These are phyloP conservation scores for Barnettozyma wickerhamii DNA, from an alignment of 805 yeast species.

Conservation along the genomic window DNA sequence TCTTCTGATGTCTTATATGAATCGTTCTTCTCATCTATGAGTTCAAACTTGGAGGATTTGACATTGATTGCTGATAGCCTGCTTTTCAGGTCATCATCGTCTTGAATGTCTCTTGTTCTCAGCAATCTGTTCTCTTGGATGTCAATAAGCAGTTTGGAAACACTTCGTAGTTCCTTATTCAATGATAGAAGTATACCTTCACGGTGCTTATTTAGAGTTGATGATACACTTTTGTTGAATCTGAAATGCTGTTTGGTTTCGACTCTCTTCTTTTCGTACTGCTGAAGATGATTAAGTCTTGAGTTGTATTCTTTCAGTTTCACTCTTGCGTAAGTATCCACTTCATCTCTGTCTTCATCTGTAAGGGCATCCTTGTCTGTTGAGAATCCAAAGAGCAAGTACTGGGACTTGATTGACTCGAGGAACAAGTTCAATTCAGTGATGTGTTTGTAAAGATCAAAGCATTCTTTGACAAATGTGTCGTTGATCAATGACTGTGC, in stretches of 20 bases:
- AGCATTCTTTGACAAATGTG: conserved; percentile 13
- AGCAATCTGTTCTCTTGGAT: conserved; percentile 25
- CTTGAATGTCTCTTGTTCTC: conserved; percentile 22
- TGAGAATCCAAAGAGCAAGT: conserved; percentile 18
- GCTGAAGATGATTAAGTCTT: conserved; percentile 44
- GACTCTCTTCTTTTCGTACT: conserved; percentile 46
- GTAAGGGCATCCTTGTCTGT: conserved; percentile 28
- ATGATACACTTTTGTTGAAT: conserved; percentile 13
- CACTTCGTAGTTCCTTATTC: conserved; percentile 19
- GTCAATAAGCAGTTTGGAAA: conserved; percentile 20
- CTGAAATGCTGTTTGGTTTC: conserved; percentile 17
- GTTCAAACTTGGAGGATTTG: conserved; percentile 25
- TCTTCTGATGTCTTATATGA: conserved; percentile 21
- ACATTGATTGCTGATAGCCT: conserved; percentile 13
- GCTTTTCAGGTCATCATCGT: conserved; percentile 16
- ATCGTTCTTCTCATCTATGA: conserved; percentile 8
- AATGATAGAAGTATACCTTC: conserved; percentile 19
- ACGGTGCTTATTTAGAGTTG: conserved; percentile 18
- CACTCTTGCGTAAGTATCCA: conserved; percentile 51
- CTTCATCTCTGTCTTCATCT: conserved; percentile 46
- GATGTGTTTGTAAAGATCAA: conserved; percentile 20
- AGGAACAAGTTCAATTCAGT: conserved; percentile 27
- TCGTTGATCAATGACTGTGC: conserved; percentile 8
- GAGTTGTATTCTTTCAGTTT: conserved; percentile 49
- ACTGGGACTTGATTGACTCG: conserved; percentile 24